phyloP scores from a whole-genome alignment of 306 rosid species.

The Castanospermum australe region DNA sequence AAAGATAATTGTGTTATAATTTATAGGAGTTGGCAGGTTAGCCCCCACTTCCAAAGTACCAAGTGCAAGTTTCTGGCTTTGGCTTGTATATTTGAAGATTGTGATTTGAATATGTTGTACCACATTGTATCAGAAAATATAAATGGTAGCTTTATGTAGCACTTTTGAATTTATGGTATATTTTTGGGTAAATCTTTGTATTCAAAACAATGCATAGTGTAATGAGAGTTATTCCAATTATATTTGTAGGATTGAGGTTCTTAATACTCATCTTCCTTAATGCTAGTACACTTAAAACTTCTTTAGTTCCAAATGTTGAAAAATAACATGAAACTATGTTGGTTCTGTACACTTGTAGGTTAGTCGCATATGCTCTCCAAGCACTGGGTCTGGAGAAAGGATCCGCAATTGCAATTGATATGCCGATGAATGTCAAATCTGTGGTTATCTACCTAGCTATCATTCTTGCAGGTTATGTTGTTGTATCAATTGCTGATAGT shows the following conservation, averaged over 20 bases:
- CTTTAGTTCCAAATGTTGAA: not conserved
- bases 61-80: not conserved
- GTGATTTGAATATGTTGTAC: not conserved
- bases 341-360: conserved; percentile 56
- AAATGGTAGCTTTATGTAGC: not conserved
- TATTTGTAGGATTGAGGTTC: not conserved
- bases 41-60: not conserved
- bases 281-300: not conserved
- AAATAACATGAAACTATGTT: conserved; percentile 15
- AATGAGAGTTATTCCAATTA: not conserved
- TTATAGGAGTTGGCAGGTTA: conserved; percentile 7
- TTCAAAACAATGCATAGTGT: not conserved
- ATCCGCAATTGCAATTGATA: conserved; percentile 91
- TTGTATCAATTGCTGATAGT: conserved; percentile 97
- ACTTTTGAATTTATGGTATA: conserved; percentile 1
- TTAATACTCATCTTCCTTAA: not conserved
- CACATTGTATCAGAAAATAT: not conserved
- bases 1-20: too few species aligned
- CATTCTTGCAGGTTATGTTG: conserved; percentile 78
- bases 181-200: conserved; percentile 5
- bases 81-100: not conserved
- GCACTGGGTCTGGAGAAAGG: conserved; percentile 74
- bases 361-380: conserved; percentile 76
- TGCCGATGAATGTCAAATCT: conserved; percentile 89
- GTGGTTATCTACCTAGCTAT: conserved; percentile 88